A percentile compares a stretch with the other conserved stretches of the same genome.
phyloP scores from a whole-genome alignment of 139 green algal genomes.

The Tetraselmis chui region DNA sequence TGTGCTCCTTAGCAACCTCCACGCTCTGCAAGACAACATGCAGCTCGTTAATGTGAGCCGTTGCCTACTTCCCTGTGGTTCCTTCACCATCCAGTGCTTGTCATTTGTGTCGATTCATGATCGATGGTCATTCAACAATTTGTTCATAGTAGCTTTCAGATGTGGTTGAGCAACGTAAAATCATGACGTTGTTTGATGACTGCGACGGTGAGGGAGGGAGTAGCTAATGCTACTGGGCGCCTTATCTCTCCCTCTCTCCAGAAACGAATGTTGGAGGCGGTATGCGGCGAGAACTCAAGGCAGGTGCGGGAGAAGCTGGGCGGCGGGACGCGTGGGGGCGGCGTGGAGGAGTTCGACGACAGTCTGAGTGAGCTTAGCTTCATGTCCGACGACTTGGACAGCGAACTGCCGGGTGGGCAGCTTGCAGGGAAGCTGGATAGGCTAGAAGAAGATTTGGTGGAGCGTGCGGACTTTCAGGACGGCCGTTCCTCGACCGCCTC shows the following conservation, averaged over 20 bases:
- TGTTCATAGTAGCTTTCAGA: too few species aligned
- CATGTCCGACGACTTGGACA: neutral
- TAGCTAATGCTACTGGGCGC: too few species aligned
- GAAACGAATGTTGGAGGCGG: neutral
- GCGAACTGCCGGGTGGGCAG: neutral
- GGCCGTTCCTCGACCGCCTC: too few species aligned
- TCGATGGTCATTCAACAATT: too few species aligned
- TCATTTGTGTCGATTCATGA: too few species aligned
- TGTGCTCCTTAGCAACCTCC: neutral
- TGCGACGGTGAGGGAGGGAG: too few species aligned
- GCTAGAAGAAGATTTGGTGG: neutral
- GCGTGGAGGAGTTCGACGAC: neutral
- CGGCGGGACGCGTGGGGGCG: neutral
- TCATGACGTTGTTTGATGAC: too few species aligned
- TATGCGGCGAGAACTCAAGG: neutral
- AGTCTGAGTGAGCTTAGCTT: neutral
- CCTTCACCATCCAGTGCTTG: too few species aligned
- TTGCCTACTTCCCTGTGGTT: neutral
- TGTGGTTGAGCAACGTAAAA: too few species aligned
- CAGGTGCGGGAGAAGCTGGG: neutral
- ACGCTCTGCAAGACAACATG: neutral
- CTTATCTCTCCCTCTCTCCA: too few species aligned
- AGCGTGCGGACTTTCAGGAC: neutral
- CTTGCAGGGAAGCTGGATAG: neutral
- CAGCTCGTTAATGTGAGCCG: neutral